phyloP scores from a whole-genome alignment of 495 filamentous ascomycete genomes.

The Podospora conica region DNA sequence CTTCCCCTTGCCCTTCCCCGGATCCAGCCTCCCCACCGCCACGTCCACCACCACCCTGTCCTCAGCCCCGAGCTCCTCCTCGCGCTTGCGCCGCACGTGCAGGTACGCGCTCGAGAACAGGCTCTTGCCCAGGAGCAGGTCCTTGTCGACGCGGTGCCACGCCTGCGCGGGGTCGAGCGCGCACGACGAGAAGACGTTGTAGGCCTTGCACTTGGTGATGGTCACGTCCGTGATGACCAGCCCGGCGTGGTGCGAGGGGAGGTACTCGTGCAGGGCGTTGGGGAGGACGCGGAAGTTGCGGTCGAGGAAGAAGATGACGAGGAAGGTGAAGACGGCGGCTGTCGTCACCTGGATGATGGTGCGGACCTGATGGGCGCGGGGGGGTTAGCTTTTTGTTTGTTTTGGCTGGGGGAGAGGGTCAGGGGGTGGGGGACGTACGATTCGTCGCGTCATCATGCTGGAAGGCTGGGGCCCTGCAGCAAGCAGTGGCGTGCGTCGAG shows the following conservation, averaged over 20 bases:
- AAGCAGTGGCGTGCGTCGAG: neutral
- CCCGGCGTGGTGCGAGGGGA: conserved; percentile 75
- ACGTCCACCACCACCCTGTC: conserved; percentile 84
- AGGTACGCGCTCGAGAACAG: conserved; percentile 77
- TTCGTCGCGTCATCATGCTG: conserved; percentile 25
- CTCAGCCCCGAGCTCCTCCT: conserved; percentile 67
- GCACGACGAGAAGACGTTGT: conserved; percentile 75
- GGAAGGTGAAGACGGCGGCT: conserved; percentile 57
- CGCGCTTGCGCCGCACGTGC: conserved; percentile 77
- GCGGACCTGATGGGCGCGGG: conserved; percentile 55
- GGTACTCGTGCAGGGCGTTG: conserved; percentile 70
- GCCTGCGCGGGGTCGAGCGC: conserved; percentile 57
- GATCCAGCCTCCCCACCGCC: conserved; percentile 70
- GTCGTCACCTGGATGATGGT: conserved; percentile 73
- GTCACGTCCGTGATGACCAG: conserved; percentile 84
- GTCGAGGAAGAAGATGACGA: conserved; percentile 72
- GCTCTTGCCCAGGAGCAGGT: conserved; percentile 70
- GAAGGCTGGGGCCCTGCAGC: neutral
- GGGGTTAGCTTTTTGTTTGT: neutral
- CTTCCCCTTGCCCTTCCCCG: conserved; percentile 47
- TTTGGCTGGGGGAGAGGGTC: neutral
- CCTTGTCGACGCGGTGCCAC: conserved; percentile 89
- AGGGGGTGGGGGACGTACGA: conserved; percentile 11
- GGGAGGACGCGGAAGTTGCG: conserved; percentile 76
- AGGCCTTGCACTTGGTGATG: conserved; percentile 64